Evolutionary conservation across 768 basidiomycete species (phyloP).

Genomic region (Panus rudis): DNA sequence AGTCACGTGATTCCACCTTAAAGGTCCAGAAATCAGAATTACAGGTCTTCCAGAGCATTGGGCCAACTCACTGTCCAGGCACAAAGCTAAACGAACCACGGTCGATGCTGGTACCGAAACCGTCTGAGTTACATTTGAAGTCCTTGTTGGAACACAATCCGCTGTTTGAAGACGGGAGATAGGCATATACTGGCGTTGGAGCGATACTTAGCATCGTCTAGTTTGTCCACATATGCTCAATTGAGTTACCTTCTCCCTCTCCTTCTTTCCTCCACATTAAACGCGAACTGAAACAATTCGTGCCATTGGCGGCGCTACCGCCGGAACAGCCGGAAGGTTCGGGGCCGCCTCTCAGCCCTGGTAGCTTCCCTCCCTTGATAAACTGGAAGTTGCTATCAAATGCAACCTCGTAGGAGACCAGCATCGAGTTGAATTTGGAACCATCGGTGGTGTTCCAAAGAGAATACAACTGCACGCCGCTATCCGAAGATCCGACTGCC

Average conservation of each 20-base stretch:
- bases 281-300: constrained; percentile 65
- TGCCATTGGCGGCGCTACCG: constrained; percentile 54
- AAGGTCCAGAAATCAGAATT: not conserved
- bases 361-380: constrained; percentile 74
- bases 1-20: constrained; percentile 65
- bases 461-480: constrained; percentile 63
- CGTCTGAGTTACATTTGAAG: constrained; percentile 61
- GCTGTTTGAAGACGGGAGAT: constrained; percentile 56
- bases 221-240: constrained; percentile 1
- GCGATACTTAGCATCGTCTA: constrained; percentile 5
- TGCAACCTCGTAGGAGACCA: constrained; percentile 68
- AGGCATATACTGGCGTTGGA: constrained; percentile 59
- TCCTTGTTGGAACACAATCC: constrained; percentile 46
- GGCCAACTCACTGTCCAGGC: constrained; percentile 59
- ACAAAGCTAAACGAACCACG: constrained; percentile 60
- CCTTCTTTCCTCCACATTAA: constrained; percentile 71
- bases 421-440: constrained; percentile 56
- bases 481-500: constrained; percentile 50
- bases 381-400: constrained; percentile 61
- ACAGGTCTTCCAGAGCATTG: too few species aligned
- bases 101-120: constrained; percentile 68
- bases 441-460: constrained; percentile 60
- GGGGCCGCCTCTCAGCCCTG: constrained; percentile 66
- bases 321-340: constrained; percentile 62
- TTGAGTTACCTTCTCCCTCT: constrained; percentile 56